Evolutionary conservation across 768 basidiomycete genomes (phyloP).

Genomic region (Asterophora parasitica): DNA sequence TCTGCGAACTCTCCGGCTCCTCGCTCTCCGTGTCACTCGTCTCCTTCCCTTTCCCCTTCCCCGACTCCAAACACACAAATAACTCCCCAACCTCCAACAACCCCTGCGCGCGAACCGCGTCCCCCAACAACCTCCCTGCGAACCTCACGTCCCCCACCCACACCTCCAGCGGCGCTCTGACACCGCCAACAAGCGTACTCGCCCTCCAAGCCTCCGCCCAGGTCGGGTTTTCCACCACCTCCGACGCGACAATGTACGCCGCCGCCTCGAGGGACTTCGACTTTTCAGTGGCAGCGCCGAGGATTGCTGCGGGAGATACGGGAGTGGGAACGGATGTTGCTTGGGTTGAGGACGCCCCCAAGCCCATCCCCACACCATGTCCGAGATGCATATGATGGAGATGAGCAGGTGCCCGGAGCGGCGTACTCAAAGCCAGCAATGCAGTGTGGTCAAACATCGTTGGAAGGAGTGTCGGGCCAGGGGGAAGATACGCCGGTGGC

Average conservation of each 20-base stretch:
- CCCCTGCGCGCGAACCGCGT: constrained; percentile 32
- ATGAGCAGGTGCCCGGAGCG: constrained; percentile 40
- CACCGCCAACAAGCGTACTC: constrained; percentile 19
- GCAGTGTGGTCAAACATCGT: constrained; percentile 62
- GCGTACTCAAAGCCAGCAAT: constrained; percentile 57
- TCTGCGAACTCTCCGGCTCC: no score
- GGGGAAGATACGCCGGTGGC: constrained; percentile 64
- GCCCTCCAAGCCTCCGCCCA: constrained; percentile 68
- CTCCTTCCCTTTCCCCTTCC: no score
- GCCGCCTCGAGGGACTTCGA: constrained; percentile 64
- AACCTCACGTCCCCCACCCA: constrained; percentile 57
- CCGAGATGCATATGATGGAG: no score
- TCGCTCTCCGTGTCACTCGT: no score
- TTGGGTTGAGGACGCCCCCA: constrained; percentile 13
- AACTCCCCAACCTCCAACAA: constrained; percentile 40
- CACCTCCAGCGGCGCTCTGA: constrained; percentile 27
- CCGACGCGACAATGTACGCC: constrained; percentile 56
- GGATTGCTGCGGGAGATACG: constrained; percentile 72
- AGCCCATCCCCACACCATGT: no score
- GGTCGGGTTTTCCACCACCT: constrained; percentile 67
- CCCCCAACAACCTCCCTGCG: constrained; percentile 38
- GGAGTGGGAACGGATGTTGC: constrained; percentile 65
- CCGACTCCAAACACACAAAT: constrained; percentile 29
- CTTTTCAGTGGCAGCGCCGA: constrained; percentile 61
- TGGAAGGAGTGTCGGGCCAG: constrained; percentile 62